A percentile compares a stretch with the other conserved stretches of the same genome.
Conservation (phyloP, 2,329 filamentous ascomycete genomes). For the Aureobasidium pullulans region DNA sequence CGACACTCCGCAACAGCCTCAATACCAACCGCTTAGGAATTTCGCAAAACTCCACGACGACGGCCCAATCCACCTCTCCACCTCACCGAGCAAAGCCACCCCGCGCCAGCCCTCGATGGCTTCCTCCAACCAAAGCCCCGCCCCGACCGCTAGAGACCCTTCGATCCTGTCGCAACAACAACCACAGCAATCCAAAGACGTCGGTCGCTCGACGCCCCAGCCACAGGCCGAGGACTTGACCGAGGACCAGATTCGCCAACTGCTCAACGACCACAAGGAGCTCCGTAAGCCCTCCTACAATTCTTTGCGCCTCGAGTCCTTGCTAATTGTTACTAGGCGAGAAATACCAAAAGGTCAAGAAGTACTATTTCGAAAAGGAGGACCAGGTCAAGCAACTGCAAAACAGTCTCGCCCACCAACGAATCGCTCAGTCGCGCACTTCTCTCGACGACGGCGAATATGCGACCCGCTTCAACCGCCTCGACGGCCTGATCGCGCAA, state of each 20-base stretch:
- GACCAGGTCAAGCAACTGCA: constrained; percentile 88
- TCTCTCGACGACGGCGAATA: constrained; percentile 96
- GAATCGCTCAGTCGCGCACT: constrained; percentile 87
- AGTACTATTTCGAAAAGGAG: constrained; percentile 90
- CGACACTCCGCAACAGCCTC: constrained; percentile 11
- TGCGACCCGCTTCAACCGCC: constrained; percentile 73
- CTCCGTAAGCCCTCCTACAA: constrained; percentile 33
- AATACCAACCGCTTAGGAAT: constrained; percentile 1
- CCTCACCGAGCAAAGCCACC: neutral
- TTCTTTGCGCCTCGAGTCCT: constrained; percentile 4
- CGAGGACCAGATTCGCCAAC: constrained; percentile 39
- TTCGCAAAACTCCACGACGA: constrained; percentile 9
- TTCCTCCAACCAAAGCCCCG: neutral
- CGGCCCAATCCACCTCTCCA: neutral
- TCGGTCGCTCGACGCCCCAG: constrained; percentile 39
- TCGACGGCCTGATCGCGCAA: constrained; percentile 92
- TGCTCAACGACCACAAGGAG: constrained; percentile 44
- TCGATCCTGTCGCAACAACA: constrained; percentile 14
- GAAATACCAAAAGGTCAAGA: constrained; percentile 98
- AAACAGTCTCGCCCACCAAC: constrained; percentile 94
- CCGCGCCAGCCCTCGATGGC: constrained; percentile 9
- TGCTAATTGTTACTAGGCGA: constrained; percentile 50
- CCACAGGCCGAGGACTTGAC: constrained; percentile 37
- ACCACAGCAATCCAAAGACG: constrained; percentile 22
- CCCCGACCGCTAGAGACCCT: neutral